phyloP scores from a whole-genome alignment of 2,329 filamentous ascomycete genomes.

The Cercospora canescens region DNA sequence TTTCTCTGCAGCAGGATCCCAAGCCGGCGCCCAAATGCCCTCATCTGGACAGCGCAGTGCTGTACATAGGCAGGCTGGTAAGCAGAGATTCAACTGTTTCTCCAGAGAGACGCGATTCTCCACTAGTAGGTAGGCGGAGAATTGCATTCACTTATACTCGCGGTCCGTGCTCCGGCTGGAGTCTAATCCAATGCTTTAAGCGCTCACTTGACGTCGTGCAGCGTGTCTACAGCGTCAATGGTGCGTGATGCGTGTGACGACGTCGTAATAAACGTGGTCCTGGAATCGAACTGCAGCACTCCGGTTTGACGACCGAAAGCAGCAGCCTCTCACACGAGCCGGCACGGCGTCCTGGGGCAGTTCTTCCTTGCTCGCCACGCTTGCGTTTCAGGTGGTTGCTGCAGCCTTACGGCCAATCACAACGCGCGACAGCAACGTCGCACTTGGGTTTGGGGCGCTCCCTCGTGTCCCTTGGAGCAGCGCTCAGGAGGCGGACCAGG shows the following conservation, averaged over 20 bases:
- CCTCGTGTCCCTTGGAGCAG: slow-evolving; percentile 2
- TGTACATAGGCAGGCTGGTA: background rate
- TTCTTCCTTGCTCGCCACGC: slow-evolving; percentile 12
- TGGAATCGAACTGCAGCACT: background rate
- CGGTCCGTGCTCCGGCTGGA: background rate
- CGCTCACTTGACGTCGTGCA: background rate
- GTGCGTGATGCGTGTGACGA: background rate
- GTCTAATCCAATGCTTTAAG: background rate
- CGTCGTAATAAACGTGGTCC: slow-evolving; percentile 1
- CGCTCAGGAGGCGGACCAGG: slow-evolving; percentile 10
- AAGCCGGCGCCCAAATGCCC: too few relatives aligned
- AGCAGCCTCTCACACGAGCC: slow-evolving; percentile 17
- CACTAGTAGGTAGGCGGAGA: too few relatives aligned
- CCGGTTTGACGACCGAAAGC: background rate
- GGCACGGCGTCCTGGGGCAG: background rate
- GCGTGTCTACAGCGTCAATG: background rate
- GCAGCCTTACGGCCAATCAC: slow-evolving; percentile 9
- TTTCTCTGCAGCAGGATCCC: background rate
- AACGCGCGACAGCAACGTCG: background rate
- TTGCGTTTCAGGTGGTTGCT: slow-evolving; percentile 10
- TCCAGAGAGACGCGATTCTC: background rate
- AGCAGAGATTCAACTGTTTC: background rate
- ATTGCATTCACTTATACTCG: background rate
- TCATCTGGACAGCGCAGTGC: background rate
- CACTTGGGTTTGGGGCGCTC: slow-evolving; percentile 6